Conservation (phyloP, 2,329 filamentous ascomycete genomes). For the Neoascochyta sp. region DNA sequence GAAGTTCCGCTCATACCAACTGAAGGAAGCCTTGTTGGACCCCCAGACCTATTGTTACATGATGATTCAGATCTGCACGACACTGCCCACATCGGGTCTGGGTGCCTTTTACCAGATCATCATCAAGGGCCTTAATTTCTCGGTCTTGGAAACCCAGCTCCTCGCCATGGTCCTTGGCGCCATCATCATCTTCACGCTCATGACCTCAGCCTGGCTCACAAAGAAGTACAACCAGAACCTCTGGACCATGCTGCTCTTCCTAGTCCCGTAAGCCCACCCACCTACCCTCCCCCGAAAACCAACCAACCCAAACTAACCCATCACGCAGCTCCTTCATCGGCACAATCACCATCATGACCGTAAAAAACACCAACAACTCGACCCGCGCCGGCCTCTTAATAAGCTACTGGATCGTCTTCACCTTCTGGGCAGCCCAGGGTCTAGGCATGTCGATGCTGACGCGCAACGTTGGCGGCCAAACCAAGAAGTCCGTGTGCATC, state of each 20-base stretch:
- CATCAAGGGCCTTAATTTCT: conserved; percentile 65
- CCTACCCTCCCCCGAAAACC: conserved; percentile 1
- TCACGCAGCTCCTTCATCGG: conserved; percentile 65
- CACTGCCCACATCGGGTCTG: conserved; percentile 67
- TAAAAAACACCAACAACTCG: conserved; percentile 55
- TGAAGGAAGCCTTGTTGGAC: conserved; percentile 58
- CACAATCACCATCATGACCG: conserved; percentile 67
- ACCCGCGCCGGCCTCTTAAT: conserved; percentile 66
- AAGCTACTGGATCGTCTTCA: conserved; percentile 71
- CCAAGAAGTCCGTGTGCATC: conserved; percentile 66
- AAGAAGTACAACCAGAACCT: conserved; percentile 68
- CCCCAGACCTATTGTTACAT: conserved; percentile 58
- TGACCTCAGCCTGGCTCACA: conserved; percentile 64
- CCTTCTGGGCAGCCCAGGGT: conserved; percentile 72
- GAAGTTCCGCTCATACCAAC: conserved; percentile 51
- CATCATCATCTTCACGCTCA: conserved; percentile 68
- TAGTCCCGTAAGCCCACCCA: conserved; percentile 55
- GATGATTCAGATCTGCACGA: conserved; percentile 66
- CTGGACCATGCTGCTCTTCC: conserved; percentile 61
- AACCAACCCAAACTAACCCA: conserved; percentile 1
- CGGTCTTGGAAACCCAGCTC: conserved; percentile 64
- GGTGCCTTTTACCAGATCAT: conserved; percentile 73
- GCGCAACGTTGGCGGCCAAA: conserved; percentile 68
- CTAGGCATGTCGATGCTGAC: conserved; percentile 64
- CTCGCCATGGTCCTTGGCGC: conserved; percentile 71